Evolutionary conservation across 1,139 yeast genomes (phyloP), one percentile per base, ranked within the genome.

Genomic region (Protomyces pachydermus): DNA sequence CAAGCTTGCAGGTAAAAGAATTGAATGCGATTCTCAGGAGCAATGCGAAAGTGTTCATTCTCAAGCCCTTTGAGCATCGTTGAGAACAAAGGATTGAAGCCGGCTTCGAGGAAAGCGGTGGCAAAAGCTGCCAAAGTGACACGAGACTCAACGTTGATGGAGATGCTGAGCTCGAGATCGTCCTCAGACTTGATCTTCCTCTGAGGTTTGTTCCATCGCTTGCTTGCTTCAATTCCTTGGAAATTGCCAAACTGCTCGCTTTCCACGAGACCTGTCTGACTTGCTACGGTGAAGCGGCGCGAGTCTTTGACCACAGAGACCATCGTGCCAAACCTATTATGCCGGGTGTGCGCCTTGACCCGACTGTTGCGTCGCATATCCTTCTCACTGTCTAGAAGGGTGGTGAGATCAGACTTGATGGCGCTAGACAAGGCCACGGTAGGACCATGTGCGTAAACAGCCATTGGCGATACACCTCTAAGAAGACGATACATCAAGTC

Each of bases 271-370:
- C 56, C 62, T 18, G 62, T 58, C 68, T 88, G 91, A 3, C 97
- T 96, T 0, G 96, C 84, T 0, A 90, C 83, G 16, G 89, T 83
- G 34, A 88, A 76, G 54, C 87, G 79, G 8, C 81, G 82, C 66
- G 81, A 80, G 65, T 82, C 82, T 34, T 84, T 81, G 67, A 85
- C 83, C 37, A 91, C 79, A 1, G 96, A 86, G 10, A 91, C 75
- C 69, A 91, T 78, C 0, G 98, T 85, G 1, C 98, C 98, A 77
- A 93, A 93, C 53, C 96, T 80, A 3, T 95, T 93, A 72, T 93
- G 98, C 62, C 98, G 81, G 0, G 91, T 68, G 56, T 54, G 62
- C 12, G 70, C 68, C 20, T 76, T 74, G 56, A 77, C 46, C 12
- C 35, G 39, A 51, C 28, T 46, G 25, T 50, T 54, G 32, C 62